Evolutionary conservation across 2,329 filamentous ascomycete genomes (phyloP).

Genomic region (Akanthomyces uredinophilus): DNA sequence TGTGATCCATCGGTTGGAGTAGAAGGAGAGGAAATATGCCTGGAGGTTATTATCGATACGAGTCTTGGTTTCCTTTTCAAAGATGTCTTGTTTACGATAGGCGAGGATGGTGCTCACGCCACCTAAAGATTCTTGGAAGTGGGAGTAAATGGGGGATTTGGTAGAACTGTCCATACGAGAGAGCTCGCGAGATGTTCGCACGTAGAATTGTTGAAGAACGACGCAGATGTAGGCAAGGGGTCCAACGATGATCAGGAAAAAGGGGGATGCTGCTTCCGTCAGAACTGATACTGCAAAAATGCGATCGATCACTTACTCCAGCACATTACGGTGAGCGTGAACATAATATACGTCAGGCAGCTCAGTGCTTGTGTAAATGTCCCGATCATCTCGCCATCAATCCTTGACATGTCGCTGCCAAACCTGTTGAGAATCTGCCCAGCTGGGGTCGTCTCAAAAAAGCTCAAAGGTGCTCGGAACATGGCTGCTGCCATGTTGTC

Average conservation of each 20-base stretch:
- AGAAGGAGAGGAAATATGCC: conserved; percentile 86
- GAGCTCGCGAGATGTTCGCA: conserved; percentile 82
- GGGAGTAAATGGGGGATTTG: conserved; percentile 83
- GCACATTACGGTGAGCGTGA: conserved; percentile 74
- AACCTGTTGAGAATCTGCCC: conserved; percentile 88
- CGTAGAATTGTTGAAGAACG: conserved; percentile 87
- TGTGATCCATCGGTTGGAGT: conserved; percentile 80
- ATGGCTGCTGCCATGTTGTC: conserved; percentile 90
- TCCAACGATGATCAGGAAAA: conserved; percentile 63
- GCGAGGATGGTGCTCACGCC: conserved; percentile 87
- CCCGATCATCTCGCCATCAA: conserved; percentile 12
- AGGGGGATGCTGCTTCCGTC: conserved; percentile 67
- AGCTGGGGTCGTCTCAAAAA: conserved; percentile 88
- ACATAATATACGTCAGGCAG: conserved; percentile 18
- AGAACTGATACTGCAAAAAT: conserved; percentile 80
- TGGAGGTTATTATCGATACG: conserved; percentile 82
- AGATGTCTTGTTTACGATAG: conserved; percentile 74
- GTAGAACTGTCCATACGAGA: conserved; percentile 87
- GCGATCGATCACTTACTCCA: conserved; percentile 63
- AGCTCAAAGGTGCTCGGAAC: conserved; percentile 89
- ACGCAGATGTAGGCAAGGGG: conserved; percentile 73
- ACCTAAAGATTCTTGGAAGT: conserved; percentile 87
- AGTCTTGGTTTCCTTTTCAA: conserved; percentile 85
- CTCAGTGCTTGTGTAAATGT: conserved; percentile 14
- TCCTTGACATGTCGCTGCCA: conserved; percentile 57